A percentile compares a stretch with the other conserved stretches of the same genome.
These are phyloP conservation scores for Cyclotella baltica DNA, from an alignment of 108 stramenopile species.

Conservation along the genomic window DNA sequence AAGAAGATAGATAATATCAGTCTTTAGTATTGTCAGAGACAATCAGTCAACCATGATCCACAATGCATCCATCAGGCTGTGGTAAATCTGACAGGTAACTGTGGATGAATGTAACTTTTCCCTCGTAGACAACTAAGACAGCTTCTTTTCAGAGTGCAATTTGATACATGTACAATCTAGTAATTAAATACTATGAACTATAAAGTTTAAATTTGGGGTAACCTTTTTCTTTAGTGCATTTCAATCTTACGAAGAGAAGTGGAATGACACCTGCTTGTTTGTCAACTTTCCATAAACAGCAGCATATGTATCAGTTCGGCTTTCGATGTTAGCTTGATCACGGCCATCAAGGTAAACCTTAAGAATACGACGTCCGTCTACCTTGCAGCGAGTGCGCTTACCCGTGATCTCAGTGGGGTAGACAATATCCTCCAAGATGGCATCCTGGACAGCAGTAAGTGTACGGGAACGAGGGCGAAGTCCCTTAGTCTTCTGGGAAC, in stretches of 20 bases:
- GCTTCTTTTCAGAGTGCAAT: too few relatives aligned
- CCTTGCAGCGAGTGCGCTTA: constrained; percentile 98
- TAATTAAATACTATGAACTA: neutral
- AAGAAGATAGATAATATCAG: too few relatives aligned
- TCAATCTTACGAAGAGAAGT: constrained; percentile 57
- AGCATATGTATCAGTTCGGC: constrained; percentile 95
- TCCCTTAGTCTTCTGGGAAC: constrained; percentile 91
- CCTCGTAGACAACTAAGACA: too few relatives aligned
- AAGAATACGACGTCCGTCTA: constrained; percentile 95
- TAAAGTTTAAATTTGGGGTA: neutral
- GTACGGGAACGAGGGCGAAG: constrained; percentile 97
- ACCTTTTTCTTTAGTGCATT: neutral
- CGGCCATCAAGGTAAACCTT: constrained; percentile 97
- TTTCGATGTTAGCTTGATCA: constrained; percentile 97
- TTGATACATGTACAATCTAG: too few relatives aligned
- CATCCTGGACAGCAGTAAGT: constrained; percentile 97
- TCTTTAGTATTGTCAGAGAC: too few relatives aligned
- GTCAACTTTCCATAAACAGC: constrained; percentile 98
- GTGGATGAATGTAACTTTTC: too few relatives aligned
- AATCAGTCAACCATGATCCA: too few relatives aligned
- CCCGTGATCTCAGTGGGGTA: constrained; percentile 99
- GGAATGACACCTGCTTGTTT: constrained; percentile 97
- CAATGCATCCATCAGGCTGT: too few relatives aligned
- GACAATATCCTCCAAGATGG: constrained; percentile 98
- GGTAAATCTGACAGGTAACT: too few relatives aligned